Base-by-base conservation (phyloP, 306 rosid genomes). In the Malus orientalis region DNA sequence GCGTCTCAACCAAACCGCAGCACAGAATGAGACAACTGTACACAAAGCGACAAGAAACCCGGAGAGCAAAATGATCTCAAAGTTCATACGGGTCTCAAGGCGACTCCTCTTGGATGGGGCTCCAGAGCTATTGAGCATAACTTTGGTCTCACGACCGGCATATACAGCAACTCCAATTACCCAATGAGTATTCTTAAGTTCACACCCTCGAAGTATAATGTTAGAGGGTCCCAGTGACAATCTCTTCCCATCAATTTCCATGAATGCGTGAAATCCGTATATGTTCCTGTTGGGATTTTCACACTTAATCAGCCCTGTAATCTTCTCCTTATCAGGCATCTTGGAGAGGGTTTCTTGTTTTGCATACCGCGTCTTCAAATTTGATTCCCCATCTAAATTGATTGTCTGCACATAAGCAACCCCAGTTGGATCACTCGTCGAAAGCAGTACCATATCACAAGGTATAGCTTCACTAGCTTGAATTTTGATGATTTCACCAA, bases 21-120 rank as follows among this genome's bases (percentile, higher is more conserved):
- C 99, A 71, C 95, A 88, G 59, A 78, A 79, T 22, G 97, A 86
- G 58, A 89, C 91, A 69, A 90, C 86, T 2, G 81, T 45, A 85
- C 99, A 95, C 89, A 95, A 78, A 67, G 80, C 79, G 44, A 83
- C 75, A 60, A 95, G 99, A 84, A 90, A 92, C 40, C 84, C 10
- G 10, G 99, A 95, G 70, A 95, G 97, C 30, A 84, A 58, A 64
- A 92, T 89, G 87, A 95, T 90, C 89, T 95, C 97, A 0, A n/a
- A 27, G 85, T 95, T 95, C 99, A 92, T 95, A 11, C 83, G 93
- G 62, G 91, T 92, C 90, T 95, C 97, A 0, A 95, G 97, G 71
- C 88, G 89, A 70, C 99, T 95, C 81, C 97, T 87, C 85, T 95
- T 95, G 19, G 99, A 95, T 32, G 97, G 97, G 84, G 99, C 97